phyloP scores from a whole-genome alignment of 306 rosid species.

The Abrus precatorius region DNA sequence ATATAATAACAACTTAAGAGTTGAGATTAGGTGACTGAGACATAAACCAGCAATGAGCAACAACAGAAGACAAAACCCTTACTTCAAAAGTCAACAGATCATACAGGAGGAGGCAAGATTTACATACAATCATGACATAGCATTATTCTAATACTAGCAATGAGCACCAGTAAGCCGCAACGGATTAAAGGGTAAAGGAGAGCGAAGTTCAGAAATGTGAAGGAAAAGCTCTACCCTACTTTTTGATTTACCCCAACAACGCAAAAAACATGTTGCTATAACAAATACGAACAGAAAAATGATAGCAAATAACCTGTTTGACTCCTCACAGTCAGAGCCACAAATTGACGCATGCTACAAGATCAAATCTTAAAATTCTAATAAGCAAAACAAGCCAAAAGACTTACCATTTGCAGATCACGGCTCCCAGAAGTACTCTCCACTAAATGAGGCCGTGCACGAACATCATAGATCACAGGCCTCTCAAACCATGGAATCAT shows the following conservation, averaged over 20 bases:
- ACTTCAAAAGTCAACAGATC: not conserved
- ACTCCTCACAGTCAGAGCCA: constrained; percentile 11
- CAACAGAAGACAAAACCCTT: not conserved
- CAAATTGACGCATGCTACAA: not conserved
- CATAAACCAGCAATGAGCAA: not conserved
- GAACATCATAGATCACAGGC: constrained; percentile 56
- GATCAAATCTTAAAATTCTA: constrained; percentile 13
- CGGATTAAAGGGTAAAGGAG: not conserved
- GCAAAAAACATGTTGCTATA: constrained; percentile 15
- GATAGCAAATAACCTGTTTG: not conserved
- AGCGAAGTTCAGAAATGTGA: not conserved
- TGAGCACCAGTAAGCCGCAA: not conserved
- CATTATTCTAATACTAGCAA: not conserved
- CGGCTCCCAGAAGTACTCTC: constrained; percentile 62
- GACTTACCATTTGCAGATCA: constrained; percentile 53
- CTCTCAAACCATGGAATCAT: constrained; percentile 59
- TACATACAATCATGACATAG: constrained; percentile 9
- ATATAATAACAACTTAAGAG: constrained; percentile 8
- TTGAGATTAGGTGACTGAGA: not conserved
- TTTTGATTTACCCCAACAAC: constrained; percentile 10
- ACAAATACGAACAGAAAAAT: not conserved
- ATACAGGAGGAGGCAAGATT: not conserved
- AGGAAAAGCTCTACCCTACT: not conserved
- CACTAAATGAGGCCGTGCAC: constrained; percentile 55
- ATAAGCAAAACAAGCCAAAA: constrained; percentile 1